Conservation (phyloP, 352 stramenopile species). For the Phytopythium helicoides region DNA sequence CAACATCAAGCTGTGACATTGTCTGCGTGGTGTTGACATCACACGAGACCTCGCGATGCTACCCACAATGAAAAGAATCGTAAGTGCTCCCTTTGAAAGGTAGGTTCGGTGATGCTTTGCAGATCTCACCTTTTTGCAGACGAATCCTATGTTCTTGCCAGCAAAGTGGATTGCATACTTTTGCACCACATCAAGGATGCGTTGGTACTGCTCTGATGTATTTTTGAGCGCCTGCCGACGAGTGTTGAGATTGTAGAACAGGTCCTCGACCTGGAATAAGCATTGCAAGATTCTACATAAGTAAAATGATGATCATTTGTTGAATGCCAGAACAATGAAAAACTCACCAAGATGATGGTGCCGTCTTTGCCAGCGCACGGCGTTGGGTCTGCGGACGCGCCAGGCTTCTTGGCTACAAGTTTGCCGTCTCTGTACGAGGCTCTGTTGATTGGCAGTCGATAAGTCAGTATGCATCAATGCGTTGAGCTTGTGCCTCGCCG, state of each 20-base stretch:
- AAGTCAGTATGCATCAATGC: background rate
- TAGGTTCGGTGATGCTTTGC: background rate
- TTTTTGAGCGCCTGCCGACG: slow-evolving; percentile 92
- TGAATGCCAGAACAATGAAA: background rate
- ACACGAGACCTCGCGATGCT: slow-evolving; percentile 77
- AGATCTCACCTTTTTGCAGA: slow-evolving; percentile 89
- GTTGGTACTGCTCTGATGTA: slow-evolving; percentile 92
- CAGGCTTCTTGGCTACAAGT: slow-evolving; percentile 67
- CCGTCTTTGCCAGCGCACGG: slow-evolving; percentile 81
- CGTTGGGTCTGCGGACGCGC: slow-evolving; percentile 55
- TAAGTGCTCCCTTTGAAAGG: background rate
- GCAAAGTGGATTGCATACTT: slow-evolving; percentile 95
- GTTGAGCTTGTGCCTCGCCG: background rate
- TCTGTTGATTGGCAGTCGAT: slow-evolving; percentile 24
- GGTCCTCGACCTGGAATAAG: slow-evolving; percentile 94
- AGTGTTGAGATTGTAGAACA: slow-evolving; percentile 99
- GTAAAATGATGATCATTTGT: background rate
- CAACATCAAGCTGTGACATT: slow-evolving; percentile 65
- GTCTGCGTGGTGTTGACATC: slow-evolving; percentile 73
- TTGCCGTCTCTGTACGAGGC: slow-evolving; percentile 92
- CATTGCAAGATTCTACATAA: background rate
- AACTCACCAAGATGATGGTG: slow-evolving; percentile 67
- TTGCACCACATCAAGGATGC: slow-evolving; percentile 95
- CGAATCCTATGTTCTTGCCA: slow-evolving; percentile 88
- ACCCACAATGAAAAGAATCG: background rate